A percentile compares a stretch with the other conserved stretches of the same genome.
Conservation (phyloP, 2,329 filamentous ascomycete genomes). For the Pseudogymnoascus pannorum region DNA sequence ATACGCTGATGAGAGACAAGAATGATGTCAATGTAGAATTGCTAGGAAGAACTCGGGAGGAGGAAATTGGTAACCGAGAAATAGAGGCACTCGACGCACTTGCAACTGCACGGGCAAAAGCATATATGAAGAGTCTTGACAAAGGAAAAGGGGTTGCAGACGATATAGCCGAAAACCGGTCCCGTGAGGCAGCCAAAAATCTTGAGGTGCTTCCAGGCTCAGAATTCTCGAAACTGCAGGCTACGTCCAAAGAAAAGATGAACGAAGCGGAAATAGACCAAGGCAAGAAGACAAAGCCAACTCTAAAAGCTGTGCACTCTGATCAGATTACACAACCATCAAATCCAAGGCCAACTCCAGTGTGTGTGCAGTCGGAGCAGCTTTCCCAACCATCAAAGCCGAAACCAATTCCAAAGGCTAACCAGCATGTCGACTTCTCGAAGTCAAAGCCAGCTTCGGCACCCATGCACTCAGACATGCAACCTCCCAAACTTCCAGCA, state of each 20-base stretch:
- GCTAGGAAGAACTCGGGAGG: background rate
- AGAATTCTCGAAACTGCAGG: background rate
- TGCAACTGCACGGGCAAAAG: too few relatives aligned
- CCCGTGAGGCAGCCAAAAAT: background rate
- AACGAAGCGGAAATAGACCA: background rate
- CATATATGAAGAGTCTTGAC: background rate
- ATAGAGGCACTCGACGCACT: background rate
- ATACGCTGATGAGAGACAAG: too few relatives aligned
- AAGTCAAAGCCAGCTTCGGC: background rate
- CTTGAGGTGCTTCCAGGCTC: background rate
- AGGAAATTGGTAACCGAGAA: background rate
- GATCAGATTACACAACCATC: background rate
- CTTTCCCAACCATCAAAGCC: background rate
- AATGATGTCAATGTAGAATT: background rate
- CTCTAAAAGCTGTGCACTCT: background rate
- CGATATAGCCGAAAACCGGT: background rate
- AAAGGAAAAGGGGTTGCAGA: background rate
- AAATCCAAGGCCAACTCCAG: background rate
- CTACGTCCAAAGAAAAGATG: background rate
- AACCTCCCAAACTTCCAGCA: background rate
- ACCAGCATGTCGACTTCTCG: too few relatives aligned
- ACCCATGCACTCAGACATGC: background rate
- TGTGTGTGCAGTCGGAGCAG: background rate
- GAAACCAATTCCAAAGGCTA: background rate
- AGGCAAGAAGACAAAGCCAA: background rate